Percentiles rank a stretch among this genome's conserved stretches.
Evolutionary conservation across 257 asterid genomes (phyloP).

Genomic region (Catharanthus roseus): DNA sequence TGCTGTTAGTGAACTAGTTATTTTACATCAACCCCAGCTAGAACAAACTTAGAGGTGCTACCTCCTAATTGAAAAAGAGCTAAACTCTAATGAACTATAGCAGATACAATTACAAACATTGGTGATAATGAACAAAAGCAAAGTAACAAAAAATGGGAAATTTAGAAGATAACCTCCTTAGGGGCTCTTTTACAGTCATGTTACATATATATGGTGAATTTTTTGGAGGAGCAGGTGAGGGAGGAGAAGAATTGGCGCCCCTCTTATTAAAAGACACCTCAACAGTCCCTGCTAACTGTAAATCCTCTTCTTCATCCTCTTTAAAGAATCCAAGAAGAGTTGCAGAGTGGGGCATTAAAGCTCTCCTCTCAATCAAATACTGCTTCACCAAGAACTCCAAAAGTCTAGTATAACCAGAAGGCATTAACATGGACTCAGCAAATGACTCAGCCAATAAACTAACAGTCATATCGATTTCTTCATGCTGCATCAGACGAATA

Average conservation of each 20-base stretch:
- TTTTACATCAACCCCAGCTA: not conserved
- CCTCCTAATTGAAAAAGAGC: not conserved
- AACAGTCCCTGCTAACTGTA: constrained; percentile 84
- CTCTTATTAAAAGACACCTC: constrained; percentile 59
- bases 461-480: constrained; percentile 69
- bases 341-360: constrained; percentile 62
- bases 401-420: constrained; percentile 51
- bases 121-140: not conserved
- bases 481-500: constrained; percentile 70
- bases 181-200: constrained; percentile 80
- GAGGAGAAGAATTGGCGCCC: constrained; percentile 79
- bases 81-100: too few species aligned
- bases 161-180: constrained; percentile 49
- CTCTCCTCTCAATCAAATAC: constrained; percentile 72
- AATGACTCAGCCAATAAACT: constrained; percentile 72
- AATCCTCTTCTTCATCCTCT: constrained; percentile 65
- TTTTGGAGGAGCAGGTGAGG: constrained; percentile 78
- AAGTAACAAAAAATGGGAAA: not conserved
- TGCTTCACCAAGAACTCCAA: constrained; percentile 75
- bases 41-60: too few species aligned
- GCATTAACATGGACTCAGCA: constrained; percentile 78
- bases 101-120: not conserved
- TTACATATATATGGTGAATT: constrained; percentile 81
- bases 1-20: not conserved
- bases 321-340: constrained; percentile 75